phyloP scores from a whole-genome alignment of 805 yeast species.

The Yamadazyma paraphyllophila region DNA sequence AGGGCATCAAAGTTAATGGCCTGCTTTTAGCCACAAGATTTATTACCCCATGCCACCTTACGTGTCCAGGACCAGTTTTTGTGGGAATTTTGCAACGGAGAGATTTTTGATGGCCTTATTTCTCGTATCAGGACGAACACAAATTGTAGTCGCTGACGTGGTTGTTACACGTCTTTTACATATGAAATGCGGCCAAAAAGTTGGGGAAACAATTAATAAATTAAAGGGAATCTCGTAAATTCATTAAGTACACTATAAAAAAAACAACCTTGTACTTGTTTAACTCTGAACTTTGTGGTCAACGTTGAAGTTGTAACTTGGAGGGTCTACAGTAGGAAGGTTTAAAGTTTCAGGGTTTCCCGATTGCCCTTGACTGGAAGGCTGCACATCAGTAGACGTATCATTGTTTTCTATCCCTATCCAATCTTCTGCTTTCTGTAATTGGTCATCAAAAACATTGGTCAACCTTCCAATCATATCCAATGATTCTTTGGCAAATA shows the following conservation, averaged over 20 bases:
- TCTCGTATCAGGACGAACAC: no score
- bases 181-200: no score
- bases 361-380: background rate
- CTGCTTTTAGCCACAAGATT: background rate
- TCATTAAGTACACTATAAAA: conserved; percentile 3
- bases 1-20: background rate
- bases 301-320: conserved; percentile 1
- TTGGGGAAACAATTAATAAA: no score
- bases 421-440: conserved; percentile 87
- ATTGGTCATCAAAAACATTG: conserved; percentile 78
- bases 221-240: conserved; percentile 3
- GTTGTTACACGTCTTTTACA: no score
- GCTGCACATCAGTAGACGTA: background rate
- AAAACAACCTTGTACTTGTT: background rate
- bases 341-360: background rate
- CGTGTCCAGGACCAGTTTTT: no score
- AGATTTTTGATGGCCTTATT: no score
- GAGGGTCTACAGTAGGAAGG: conserved; percentile 1
- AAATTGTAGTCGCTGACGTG: no score
- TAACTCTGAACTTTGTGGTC: conserved; percentile 10
- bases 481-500: conserved; percentile 84
- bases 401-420: conserved; percentile 42
- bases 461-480: conserved; percentile 84
- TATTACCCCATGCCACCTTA: no score
- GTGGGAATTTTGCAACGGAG: no score